Evolutionary conservation across 2,329 filamentous ascomycete species (phyloP), one percentile per base, ranked within the genome.

Genomic region (Chalaropsis ovoidea): DNA sequence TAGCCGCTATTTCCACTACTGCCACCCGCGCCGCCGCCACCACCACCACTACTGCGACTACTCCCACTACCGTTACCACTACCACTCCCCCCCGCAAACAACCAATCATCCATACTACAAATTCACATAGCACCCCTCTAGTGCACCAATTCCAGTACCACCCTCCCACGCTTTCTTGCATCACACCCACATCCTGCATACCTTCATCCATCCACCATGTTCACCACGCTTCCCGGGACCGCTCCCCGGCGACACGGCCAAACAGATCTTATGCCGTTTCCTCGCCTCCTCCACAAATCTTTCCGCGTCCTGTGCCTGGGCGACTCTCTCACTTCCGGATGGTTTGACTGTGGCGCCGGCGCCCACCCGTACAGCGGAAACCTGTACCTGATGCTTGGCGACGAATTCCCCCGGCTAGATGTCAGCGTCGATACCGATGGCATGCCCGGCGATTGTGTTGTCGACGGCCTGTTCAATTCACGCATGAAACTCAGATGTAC

Each of bases 241-340:
- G 54, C 41, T 15, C 52, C 61, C 24, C 42, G n/a, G 22, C 66
- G 61, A 42, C 62, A 64, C 47, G 61, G 45, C 35, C 41, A 31
- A 45, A 19, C 62, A 43, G 41, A 43, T 17, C 6, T 27, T 2
- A 8, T 47, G 60, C 39, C 19, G 6, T 56, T 58, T 17, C 49
- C 49, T 4, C 39, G 49, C n/a, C 19, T 41, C 10, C 39, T 35
- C 22, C 47, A 43, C 35, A 71, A 71, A 64, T 72, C 75, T 39
- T 75, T 84, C 35, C 77, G 79, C 70, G 80, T 86, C 70, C 79
- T 86, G 68, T 86, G 84, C 76, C 83, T 86, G 73, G 84, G 84
- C 72, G 79, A 86, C 77, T 86, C 82, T 47, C 79, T 88, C 58
- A 87, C 85, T 5, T 77, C 77, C 13, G 85, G 85, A 52, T 85